Evolutionary conservation across 352 stramenopile genomes (phyloP).

Genomic region (Globisporangium splendens): DNA sequence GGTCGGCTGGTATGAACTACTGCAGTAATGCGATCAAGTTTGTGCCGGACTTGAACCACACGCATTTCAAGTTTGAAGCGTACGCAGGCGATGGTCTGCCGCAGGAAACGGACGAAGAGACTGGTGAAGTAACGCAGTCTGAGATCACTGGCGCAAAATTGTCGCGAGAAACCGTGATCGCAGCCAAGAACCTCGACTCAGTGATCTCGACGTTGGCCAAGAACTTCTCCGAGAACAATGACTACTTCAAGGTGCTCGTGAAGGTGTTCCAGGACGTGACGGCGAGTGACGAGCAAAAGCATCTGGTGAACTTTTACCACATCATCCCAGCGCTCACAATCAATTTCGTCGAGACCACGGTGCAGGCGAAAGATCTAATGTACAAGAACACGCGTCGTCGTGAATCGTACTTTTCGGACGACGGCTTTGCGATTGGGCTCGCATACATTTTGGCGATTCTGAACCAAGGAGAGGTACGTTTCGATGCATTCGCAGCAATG

Average conservation of each 20-base stretch:
- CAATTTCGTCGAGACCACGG: constrained; percentile 88
- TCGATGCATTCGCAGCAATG: background rate
- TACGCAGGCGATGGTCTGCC: constrained; percentile 58
- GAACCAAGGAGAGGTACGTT: constrained; percentile 75
- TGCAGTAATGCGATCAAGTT: constrained; percentile 92
- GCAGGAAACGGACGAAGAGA: constrained; percentile 62
- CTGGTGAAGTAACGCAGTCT: constrained; percentile 34
- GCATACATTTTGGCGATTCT: constrained; percentile 92
- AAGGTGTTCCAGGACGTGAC: constrained; percentile 90
- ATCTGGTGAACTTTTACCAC: constrained; percentile 91
- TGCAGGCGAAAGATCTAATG: constrained; percentile 93
- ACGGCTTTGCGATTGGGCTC: constrained; percentile 93
- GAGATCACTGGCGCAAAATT: constrained; percentile 62
- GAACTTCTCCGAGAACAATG: constrained; percentile 91
- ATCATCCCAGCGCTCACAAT: constrained; percentile 88
- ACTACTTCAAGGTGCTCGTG: constrained; percentile 92
- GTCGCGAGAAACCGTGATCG: constrained; percentile 75
- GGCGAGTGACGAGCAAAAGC: constrained; percentile 81
- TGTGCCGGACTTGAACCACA: constrained; percentile 87
- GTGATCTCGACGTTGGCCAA: constrained; percentile 84
- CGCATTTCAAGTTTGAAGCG: constrained; percentile 79
- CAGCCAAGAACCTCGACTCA: constrained; percentile 82
- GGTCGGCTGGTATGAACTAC: constrained; percentile 90
- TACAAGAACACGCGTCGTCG: constrained; percentile 92
- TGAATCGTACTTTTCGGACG: constrained; percentile 95